Evolutionary conservation across 169 alveolate genomes (phyloP).

Genomic region (Plasmodium blacklocki): DNA sequence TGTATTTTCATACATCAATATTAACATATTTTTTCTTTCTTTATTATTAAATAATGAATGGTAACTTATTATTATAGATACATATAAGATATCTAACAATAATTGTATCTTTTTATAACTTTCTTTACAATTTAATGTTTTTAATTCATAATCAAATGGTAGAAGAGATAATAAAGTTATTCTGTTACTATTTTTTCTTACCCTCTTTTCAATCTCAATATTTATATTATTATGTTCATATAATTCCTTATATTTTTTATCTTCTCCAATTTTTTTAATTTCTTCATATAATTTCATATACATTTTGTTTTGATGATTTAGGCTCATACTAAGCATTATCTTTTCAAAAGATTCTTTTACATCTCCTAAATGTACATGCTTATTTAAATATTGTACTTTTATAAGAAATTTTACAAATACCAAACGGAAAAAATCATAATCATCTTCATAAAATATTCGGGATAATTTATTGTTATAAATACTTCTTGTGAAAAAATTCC

Average conservation of each 20-base stretch:
- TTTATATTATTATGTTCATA: constrained; percentile 26
- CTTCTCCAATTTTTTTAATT: constrained; percentile 29
- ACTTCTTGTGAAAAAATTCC: constrained; percentile 27
- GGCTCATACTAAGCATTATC: constrained; percentile 33
- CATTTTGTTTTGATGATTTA: constrained; percentile 14
- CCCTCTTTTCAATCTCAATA: constrained; percentile 28
- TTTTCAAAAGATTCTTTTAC: constrained; percentile 21
- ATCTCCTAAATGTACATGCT: constrained; percentile 14
- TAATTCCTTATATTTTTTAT: constrained; percentile 11
- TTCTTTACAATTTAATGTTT: constrained; percentile 12
- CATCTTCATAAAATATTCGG: constrained; percentile 19
- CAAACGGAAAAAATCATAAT: constrained; percentile 72
- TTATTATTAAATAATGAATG: constrained; percentile 1
- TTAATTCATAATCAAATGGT: constrained; percentile 16
- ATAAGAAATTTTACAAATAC: constrained; percentile 48
- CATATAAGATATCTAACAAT: constrained; percentile 49
- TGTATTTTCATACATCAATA: constrained; percentile 36
- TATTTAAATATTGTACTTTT: constrained; percentile 17
- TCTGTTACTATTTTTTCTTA: constrained; percentile 17
- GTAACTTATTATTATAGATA: constrained; percentile 42
- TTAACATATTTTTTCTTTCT: constrained; percentile 30
- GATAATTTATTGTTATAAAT: constrained; percentile 43
- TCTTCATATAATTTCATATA: constrained; percentile 37
- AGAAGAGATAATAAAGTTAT: constrained; percentile 17
- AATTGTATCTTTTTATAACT: constrained; percentile 18